Percentiles rank a stretch among this genome's conserved stretches.
Evolutionary conservation across 2,329 filamentous ascomycete genomes (phyloP).

Genomic region (Claviceps pusilla): DNA sequence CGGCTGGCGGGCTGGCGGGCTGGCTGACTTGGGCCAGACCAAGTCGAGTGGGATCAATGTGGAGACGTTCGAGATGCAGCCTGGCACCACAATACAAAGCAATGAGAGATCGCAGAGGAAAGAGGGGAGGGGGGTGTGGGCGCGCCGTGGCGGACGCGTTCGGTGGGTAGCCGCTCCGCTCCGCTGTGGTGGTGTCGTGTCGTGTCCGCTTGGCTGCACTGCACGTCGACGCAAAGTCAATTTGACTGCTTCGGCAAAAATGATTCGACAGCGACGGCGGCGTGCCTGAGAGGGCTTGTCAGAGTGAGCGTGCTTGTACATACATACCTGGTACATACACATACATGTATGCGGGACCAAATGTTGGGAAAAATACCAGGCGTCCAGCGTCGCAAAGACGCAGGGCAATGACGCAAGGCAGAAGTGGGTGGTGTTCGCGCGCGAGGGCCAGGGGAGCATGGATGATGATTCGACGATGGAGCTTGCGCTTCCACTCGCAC

Average conservation of each 20-base stretch:
- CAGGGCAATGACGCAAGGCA: background rate
- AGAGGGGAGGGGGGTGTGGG: background rate
- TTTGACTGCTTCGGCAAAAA: background rate
- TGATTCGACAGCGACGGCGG: background rate
- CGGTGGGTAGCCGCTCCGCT: too few species aligned
- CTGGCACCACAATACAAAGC: background rate
- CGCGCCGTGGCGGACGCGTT: too few species aligned
- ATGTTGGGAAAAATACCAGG: background rate
- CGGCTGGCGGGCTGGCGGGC: background rate
- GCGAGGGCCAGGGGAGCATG: background rate
- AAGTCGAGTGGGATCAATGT: background rate
- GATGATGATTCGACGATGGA: background rate
- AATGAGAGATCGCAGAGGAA: background rate
- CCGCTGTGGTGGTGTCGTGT: background rate
- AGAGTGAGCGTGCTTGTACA: too few species aligned
- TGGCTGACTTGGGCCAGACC: background rate
- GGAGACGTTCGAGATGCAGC: slow-evolving; percentile 3
- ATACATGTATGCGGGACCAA: background rate
- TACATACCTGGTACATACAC: background rate
- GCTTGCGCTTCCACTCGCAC: background rate
- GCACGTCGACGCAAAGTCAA: background rate
- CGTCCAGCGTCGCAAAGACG: background rate
- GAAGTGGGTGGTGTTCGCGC: background rate
- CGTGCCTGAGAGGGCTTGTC: too few species aligned
- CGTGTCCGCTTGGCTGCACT: background rate